Conservation (phyloP, 177 flowering plant species). For the Vitis hybrid region DNA sequence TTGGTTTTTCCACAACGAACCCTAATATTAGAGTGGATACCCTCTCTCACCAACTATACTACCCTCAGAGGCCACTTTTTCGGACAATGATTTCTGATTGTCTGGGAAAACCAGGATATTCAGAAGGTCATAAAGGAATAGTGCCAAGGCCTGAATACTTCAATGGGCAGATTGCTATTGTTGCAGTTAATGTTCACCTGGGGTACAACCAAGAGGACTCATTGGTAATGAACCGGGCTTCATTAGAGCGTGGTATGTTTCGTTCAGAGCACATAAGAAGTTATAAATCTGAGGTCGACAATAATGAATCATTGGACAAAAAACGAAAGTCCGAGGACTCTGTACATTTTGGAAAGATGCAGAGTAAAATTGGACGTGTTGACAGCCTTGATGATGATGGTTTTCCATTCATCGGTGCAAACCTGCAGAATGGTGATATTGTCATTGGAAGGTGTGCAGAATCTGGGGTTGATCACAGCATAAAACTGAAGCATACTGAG, state of each 20-base stretch:
- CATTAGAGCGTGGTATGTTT: constrained; percentile 93
- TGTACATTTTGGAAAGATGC: constrained; percentile 68
- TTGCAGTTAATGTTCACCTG: constrained; percentile 89
- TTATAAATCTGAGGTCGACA: constrained; percentile 85
- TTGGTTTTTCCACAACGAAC: constrained; percentile 78
- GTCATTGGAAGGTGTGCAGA: constrained; percentile 83
- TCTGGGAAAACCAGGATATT: constrained; percentile 57
- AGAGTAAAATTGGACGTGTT: constrained; percentile 82
- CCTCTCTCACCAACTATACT: constrained; percentile 71
- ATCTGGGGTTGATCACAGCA: constrained; percentile 85
- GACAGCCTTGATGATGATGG: constrained; percentile 97
- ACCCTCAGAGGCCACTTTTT: constrained; percentile 91
- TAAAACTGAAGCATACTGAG: constrained; percentile 91
- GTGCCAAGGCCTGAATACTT: constrained; percentile 62
- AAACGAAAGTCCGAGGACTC: constrained; percentile 53
- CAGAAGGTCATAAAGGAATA: constrained; percentile 30
- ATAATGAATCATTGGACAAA: constrained; percentile 46
- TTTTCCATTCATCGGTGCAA: constrained; percentile 84
- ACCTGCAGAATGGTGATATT: constrained; percentile 78
- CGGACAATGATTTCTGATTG: constrained; percentile 70
- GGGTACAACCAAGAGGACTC: constrained; percentile 98
- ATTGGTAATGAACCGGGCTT: constrained; percentile 86
- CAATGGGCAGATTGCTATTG: constrained; percentile 93
- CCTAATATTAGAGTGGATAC: constrained; percentile 82
- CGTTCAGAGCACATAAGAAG: constrained; percentile 76